phyloP scores from a whole-genome alignment of 192 early-diverging fungal genomes.

The Coemansia brasiliensis region DNA sequence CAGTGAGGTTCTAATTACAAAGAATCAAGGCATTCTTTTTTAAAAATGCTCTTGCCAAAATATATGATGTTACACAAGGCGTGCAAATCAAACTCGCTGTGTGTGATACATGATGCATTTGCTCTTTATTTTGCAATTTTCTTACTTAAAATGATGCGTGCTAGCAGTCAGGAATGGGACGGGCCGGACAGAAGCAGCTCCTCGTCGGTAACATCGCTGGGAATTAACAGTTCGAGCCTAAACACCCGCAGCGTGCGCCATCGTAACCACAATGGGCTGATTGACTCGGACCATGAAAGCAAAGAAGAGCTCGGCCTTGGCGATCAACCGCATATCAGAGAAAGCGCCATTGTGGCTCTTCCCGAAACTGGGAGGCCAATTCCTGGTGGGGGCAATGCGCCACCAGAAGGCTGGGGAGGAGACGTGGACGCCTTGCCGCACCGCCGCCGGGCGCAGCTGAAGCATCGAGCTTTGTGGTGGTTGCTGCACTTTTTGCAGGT shows the following conservation, averaged over 20 bases:
- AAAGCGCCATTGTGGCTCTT: background rate
- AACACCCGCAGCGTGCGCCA: slow-evolving; percentile 5
- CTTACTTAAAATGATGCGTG: slow-evolving; percentile 9
- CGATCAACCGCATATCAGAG: background rate
- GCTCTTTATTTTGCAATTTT: no score
- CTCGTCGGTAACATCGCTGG: background rate
- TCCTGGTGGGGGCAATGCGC: slow-evolving; percentile 8
- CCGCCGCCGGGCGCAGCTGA: slow-evolving; percentile 6
- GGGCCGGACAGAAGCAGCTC: background rate
- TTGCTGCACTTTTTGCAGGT: slow-evolving; percentile 34
- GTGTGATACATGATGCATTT: no score
- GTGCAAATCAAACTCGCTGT: no score
- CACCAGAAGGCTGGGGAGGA: slow-evolving; percentile 19
- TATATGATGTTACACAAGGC: background rate
- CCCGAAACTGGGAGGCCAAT: background rate
- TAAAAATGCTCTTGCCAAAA: background rate
- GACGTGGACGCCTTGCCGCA: slow-evolving; percentile 1
- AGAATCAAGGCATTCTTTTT: slow-evolving; percentile 5
- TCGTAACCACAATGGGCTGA: slow-evolving; percentile 9
- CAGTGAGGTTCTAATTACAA: background rate
- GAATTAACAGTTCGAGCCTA: background rate
- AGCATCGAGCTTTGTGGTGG: background rate
- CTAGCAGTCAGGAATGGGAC: slow-evolving; percentile 2
- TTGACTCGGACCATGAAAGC: slow-evolving; percentile 18
- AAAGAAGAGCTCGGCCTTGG: background rate